Base-by-base conservation (phyloP, 352 stramenopile genomes). In the Phytophthora kernoviae region DNA sequence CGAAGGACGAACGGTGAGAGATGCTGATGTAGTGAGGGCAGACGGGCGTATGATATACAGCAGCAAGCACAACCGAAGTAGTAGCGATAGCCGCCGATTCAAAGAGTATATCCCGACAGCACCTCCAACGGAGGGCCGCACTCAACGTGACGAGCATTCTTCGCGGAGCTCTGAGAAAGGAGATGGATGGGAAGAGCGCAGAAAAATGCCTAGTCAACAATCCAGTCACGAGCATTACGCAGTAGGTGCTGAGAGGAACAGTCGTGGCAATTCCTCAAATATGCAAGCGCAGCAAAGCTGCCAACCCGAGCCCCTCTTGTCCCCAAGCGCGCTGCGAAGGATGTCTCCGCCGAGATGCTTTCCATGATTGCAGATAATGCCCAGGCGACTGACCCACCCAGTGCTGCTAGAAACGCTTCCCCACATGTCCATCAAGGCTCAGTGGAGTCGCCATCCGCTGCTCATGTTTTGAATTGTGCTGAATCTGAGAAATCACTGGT, bases 401-500 rank as follows among this genome's bases (percentile, higher is more conserved):
- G 42, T 49, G 50, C 46, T 34, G 46, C 44, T 47, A 42, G 50
- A 53, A 33, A 39, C 7, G 41, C 42, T 4, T 42, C 56, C 11
- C 54, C 49, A 39, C 40, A 15, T 22, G 48, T 55, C 42, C 52
- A 56, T 15, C 56, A 60, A 57, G 42, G 56, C 39, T 59, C 43
- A 12, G 27, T 34, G n/a, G 53, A 81, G 9, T 91, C 79, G 0
- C 79, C 81, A 6, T 81, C 81, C 11, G 79, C 79, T 1, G 62
- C 68, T 0, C 76, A 79, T 37, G 75, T 88, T 30, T 40, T 91
- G 47, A 87, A 89, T 62, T 91, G 79, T 42, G 67, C 62, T 4
- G 78, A 88, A 48, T 91, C 82, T 37, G 78, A 89, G 44, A 85
- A 89, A 21, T 90, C 83, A 32, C 48, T 92, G 15, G 83, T 90